Percentiles rank a stretch among this genome's conserved stretches.
Conservation (phyloP, 2,329 filamentous ascomycete genomes). For the Phaeosphaeria sp. region DNA sequence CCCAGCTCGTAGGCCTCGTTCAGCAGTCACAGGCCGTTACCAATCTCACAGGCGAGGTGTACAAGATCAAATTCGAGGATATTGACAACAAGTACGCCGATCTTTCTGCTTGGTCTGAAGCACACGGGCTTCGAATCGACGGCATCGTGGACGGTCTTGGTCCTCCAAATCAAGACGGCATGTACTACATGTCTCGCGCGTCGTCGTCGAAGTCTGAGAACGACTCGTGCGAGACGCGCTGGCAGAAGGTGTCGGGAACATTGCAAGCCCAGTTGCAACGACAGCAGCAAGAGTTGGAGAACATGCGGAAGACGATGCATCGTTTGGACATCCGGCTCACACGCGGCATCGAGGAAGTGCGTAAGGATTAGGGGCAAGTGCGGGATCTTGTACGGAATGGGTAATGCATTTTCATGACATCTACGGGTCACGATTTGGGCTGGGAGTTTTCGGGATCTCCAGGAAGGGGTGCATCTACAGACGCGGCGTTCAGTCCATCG, state of each 20-base stretch:
- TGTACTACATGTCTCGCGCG: conserved; percentile 20
- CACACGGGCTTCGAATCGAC: conserved; percentile 23
- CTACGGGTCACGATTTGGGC: background rate
- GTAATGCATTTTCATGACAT: background rate
- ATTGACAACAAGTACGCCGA: conserved; percentile 11
- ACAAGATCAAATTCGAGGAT: conserved; percentile 14
- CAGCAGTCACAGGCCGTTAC: conserved; percentile 13
- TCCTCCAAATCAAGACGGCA: conserved; percentile 27
- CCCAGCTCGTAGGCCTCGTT: conserved; percentile 13
- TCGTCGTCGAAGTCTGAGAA: background rate
- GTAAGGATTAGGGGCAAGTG: background rate
- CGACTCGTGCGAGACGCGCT: background rate
- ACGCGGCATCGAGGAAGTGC: conserved; percentile 18
- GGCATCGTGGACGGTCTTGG: conserved; percentile 33
- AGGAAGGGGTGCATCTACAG: background rate
- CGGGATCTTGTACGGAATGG: background rate
- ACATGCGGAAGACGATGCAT: conserved; percentile 23
- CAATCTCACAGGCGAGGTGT: conserved; percentile 14
- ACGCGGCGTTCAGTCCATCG: background rate
- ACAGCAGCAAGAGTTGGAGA: conserved; percentile 16
- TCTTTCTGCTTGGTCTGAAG: conserved; percentile 10
- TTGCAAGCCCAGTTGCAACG: conserved; percentile 10
- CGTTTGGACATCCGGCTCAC: conserved; percentile 26
- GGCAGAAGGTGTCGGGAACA: conserved; percentile 1
- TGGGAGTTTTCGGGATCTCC: background rate